These are phyloP conservation scores for Paramecium sexaurelia DNA, from an alignment of 73 alveolate genomes.

Conservation along the genomic window DNA sequence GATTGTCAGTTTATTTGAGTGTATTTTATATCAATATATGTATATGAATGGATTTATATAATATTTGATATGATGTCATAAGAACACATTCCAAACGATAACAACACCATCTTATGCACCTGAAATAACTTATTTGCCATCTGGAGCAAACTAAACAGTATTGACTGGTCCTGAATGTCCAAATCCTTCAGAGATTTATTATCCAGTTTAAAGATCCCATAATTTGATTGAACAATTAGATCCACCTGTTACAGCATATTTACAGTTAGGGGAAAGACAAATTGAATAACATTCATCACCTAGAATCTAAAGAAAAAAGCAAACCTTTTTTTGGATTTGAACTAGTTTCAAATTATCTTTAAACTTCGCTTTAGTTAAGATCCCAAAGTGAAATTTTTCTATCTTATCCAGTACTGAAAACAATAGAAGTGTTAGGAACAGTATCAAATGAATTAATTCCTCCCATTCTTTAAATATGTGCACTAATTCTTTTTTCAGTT, in stretches of 20 bases:
- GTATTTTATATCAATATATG: background rate
- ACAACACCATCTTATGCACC: constrained; percentile 88
- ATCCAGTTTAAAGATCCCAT: constrained; percentile 78
- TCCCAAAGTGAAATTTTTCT: constrained; percentile 97
- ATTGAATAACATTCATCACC: constrained; percentile 92
- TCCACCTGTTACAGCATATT: constrained; percentile 91
- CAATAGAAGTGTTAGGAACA: constrained; percentile 82
- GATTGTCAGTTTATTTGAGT: background rate
- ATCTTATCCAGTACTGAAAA: constrained; percentile 92
- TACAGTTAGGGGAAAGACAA: constrained; percentile 82
- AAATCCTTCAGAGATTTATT: constrained; percentile 76
- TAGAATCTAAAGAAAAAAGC: background rate
- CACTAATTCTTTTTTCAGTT: constrained; percentile 93
- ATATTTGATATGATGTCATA: constrained; percentile 32
- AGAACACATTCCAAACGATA: constrained; percentile 85
- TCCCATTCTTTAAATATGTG: constrained; percentile 95
- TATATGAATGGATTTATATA: background rate
- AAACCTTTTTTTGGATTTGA: constrained; percentile 82
- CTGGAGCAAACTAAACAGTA: constrained; percentile 81
- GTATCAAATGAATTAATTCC: constrained; percentile 92
- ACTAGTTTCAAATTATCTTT: constrained; percentile 78
- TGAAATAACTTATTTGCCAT: constrained; percentile 80
- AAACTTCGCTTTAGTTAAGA: constrained; percentile 88
- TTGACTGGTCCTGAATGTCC: constrained; percentile 86
- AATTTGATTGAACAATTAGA: constrained; percentile 77